These are phyloP conservation scores for Carallia pectinifolia DNA, from an alignment of 345 rosid species.

Conservation along the genomic window DNA sequence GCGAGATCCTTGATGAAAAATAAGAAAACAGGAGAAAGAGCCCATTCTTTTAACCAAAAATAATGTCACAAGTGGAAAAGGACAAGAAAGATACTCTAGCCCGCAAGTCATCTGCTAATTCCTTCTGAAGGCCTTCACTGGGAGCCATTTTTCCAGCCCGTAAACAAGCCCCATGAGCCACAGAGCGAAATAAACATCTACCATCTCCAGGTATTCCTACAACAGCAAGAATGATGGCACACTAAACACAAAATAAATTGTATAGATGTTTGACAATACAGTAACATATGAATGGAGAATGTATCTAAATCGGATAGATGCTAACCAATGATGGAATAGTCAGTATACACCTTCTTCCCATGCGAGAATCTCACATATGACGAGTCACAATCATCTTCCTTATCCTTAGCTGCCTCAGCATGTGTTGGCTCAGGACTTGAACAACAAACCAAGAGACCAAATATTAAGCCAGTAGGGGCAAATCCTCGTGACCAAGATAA, in stretches of 20 bases:
- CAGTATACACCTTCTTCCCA: constrained; percentile 77
- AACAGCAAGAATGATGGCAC: constrained; percentile 21
- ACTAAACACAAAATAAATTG: background rate
- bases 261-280: background rate
- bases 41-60: constrained; percentile 1
- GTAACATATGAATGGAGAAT: background rate
- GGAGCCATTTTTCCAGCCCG: constrained; percentile 68
- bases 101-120: constrained; percentile 83
- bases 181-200: constrained; percentile 91
- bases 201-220: constrained; percentile 98
- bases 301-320: constrained; percentile 2
- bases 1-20: too few relatives aligned
- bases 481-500: constrained; percentile 43
- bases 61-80: background rate
- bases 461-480: constrained; percentile 48
- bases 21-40: background rate
- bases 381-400: constrained; percentile 28
- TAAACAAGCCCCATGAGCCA: constrained; percentile 80
- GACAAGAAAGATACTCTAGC: constrained; percentile 36
- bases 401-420: constrained; percentile 55
- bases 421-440: constrained; percentile 53
- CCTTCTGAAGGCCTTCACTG: constrained; percentile 57
- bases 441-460: constrained; percentile 68
- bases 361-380: constrained; percentile 40
- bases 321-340: constrained; percentile 82